Conservation (phyloP, 2,329 filamentous ascomycete genomes). For the Alternaria hordeiaustralica region DNA sequence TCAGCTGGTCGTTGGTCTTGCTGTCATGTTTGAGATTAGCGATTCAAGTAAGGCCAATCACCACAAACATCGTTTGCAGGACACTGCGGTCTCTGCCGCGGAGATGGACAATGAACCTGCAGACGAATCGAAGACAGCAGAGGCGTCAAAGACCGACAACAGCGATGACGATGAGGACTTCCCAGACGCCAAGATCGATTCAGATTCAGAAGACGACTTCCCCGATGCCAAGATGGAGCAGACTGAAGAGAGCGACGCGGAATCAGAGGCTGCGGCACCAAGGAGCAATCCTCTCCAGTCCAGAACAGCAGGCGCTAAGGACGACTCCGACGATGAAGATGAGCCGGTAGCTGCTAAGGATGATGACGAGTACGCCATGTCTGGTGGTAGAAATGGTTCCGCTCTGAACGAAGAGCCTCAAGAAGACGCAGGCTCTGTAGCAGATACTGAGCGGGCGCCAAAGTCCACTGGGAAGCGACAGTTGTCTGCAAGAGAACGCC, state of each 20-base stretch:
- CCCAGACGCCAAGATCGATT: slow-evolving; percentile 50
- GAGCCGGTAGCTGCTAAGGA: slow-evolving; percentile 16
- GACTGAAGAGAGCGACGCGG: slow-evolving; percentile 47
- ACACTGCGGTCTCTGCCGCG: slow-evolving; percentile 35
- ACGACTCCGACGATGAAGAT: slow-evolving; percentile 35
- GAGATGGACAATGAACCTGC: slow-evolving; percentile 27
- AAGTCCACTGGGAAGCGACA: slow-evolving; percentile 38
- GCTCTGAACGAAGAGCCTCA: slow-evolving; percentile 22
- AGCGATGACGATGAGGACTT: slow-evolving; percentile 55
- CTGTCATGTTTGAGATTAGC: slow-evolving; percentile 85
- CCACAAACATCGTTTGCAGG: slow-evolving; percentile 72
- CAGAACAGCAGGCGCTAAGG: slow-evolving; percentile 11
- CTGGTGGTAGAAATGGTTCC: slow-evolving; percentile 14
- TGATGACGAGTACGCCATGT: slow-evolving; percentile 11
- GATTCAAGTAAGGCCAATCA: slow-evolving; percentile 85
- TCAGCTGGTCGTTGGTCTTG: slow-evolving; percentile 86
- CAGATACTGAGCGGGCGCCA: slow-evolving; percentile 36
- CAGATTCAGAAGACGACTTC: slow-evolving; percentile 54
- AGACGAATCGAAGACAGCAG: slow-evolving; percentile 24
- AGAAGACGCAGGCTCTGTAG: slow-evolving; percentile 36
- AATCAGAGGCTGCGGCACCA: slow-evolving; percentile 39
- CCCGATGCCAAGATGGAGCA: slow-evolving; percentile 50
- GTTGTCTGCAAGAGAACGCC: slow-evolving; percentile 49
- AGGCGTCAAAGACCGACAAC: slow-evolving; percentile 29
- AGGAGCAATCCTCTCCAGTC: slow-evolving; percentile 51